Conservation (phyloP, 2,329 filamentous ascomycete genomes). For the Geosmithia putterillii region DNA sequence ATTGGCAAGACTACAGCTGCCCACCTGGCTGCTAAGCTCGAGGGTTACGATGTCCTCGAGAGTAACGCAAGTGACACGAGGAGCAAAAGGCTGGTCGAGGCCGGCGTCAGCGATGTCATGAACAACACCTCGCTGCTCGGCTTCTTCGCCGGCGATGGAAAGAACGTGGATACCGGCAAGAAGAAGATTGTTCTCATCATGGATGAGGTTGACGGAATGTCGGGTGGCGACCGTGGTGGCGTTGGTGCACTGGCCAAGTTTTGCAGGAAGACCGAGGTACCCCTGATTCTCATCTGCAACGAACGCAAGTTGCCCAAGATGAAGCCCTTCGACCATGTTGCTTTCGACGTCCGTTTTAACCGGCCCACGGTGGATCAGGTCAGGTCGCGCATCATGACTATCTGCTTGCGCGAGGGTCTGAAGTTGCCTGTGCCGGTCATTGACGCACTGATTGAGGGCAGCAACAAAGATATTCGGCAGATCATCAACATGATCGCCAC, state of each 20-base stretch:
- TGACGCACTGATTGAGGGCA: conserved; percentile 90
- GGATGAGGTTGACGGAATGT: conserved; percentile 99
- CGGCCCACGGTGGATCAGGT: conserved; percentile 87
- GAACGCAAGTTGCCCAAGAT: conserved; percentile 89
- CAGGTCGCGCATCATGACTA: conserved; percentile 83
- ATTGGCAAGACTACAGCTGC: conserved; percentile 97
- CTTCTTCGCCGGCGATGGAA: conserved; percentile 76
- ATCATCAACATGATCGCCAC: conserved; percentile 98
- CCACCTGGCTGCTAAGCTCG: conserved; percentile 83
- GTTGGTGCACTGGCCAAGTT: conserved; percentile 89
- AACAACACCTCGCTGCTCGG: conserved; percentile 88
- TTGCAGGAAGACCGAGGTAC: conserved; percentile 89
- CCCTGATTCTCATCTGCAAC: conserved; percentile 96
- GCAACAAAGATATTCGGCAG: conserved; percentile 89
- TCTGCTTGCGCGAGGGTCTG: conserved; percentile 81
- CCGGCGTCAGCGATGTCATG: conserved; percentile 76
- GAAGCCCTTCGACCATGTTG: conserved; percentile 88
- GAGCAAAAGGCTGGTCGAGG: conserved; percentile 92
- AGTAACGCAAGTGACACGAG: conserved; percentile 91
- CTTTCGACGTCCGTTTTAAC: conserved; percentile 76
- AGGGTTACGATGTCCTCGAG: conserved; percentile 88
- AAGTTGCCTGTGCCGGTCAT: conserved; percentile 75
- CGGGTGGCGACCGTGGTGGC: conserved; percentile 87
- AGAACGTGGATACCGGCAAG: conserved; percentile 66
- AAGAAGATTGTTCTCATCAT: conserved; percentile 95